phyloP scores from a whole-genome alignment of 768 basidiomycete genomes.

The Tulasnella sp. region DNA sequence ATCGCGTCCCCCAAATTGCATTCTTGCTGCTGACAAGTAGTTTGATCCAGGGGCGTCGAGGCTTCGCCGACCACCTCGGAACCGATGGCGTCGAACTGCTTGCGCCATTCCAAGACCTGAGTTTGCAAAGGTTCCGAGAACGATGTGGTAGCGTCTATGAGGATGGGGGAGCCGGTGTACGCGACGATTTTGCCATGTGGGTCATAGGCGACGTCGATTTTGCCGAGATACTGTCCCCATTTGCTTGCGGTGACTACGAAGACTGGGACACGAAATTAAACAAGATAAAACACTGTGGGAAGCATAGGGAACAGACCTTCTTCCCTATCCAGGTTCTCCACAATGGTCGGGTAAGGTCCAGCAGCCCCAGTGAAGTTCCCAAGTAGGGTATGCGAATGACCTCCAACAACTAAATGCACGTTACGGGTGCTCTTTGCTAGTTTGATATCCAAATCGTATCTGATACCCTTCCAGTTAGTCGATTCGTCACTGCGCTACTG shows the following conservation, averaged over 20 bases:
- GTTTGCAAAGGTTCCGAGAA: constrained; percentile 40
- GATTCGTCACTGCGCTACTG: neutral
- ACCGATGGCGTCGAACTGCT: constrained; percentile 40
- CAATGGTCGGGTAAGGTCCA: constrained; percentile 47
- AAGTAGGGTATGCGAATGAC: constrained; percentile 47
- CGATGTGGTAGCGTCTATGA: constrained; percentile 40
- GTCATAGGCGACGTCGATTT: constrained; percentile 45
- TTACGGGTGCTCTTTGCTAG: constrained; percentile 42
- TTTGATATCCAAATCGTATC: constrained; percentile 44
- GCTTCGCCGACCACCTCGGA: constrained; percentile 41
- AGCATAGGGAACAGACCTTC: constrained; percentile 33
- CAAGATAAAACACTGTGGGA: neutral
- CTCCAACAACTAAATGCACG: constrained; percentile 41
- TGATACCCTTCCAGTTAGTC: neutral
- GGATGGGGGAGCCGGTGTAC: constrained; percentile 45
- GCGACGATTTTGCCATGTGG: constrained; percentile 40
- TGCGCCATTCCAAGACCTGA: constrained; percentile 41
- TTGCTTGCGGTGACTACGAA: constrained; percentile 47
- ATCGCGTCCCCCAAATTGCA: constrained; percentile 43
- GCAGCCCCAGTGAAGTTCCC: constrained; percentile 41
- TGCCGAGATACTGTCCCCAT: constrained; percentile 48
- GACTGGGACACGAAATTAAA: constrained; percentile 28
- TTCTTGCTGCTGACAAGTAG: constrained; percentile 43
- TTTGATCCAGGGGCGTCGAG: constrained; percentile 38
- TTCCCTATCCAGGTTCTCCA: constrained; percentile 43